Conservation (phyloP, 106 monocot species). For the Hemerocallis citrina region DNA sequence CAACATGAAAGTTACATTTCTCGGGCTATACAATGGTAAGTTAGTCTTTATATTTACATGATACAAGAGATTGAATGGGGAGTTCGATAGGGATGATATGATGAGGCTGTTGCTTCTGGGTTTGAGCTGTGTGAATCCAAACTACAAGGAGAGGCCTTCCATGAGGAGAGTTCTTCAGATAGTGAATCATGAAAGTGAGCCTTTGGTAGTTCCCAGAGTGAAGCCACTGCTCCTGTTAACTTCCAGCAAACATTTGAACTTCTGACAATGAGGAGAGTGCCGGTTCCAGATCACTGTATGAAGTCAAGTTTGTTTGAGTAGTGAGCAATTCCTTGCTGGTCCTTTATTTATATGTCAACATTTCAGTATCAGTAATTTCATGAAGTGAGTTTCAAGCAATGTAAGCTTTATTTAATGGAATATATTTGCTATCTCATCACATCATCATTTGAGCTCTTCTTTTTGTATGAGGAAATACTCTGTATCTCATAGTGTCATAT, state of each 20-base stretch:
- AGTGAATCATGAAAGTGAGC: constrained; percentile 23
- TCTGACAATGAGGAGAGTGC: constrained; percentile 23
- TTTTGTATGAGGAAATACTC: too few relatives aligned
- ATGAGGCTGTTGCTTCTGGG: constrained; percentile 32
- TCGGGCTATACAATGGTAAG: too few relatives aligned
- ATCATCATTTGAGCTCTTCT: too few relatives aligned
- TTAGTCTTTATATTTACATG: too few relatives aligned
- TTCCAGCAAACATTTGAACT: constrained; percentile 5
- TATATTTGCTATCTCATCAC: too few relatives aligned
- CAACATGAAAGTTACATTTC: too few relatives aligned
- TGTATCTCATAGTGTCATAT: too few relatives aligned
- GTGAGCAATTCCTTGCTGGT: too few relatives aligned
- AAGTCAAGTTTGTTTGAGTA: constrained; percentile 2
- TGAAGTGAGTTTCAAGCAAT: too few relatives aligned
- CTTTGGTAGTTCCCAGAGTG: constrained; percentile 12
- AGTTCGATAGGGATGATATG: constrained; percentile 20
- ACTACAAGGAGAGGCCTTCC: constrained; percentile 21
- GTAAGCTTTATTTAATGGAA: too few relatives aligned
- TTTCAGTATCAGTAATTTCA: too few relatives aligned
- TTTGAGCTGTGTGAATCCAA: constrained; percentile 36
- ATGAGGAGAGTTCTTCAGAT: constrained; percentile 40
- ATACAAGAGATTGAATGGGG: constrained; percentile 34
- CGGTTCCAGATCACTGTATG: constrained; percentile 3
- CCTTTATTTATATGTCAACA: too few relatives aligned
- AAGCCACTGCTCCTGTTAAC: constrained; percentile 23